Evolutionary conservation across 352 stramenopile genomes (phyloP), one percentile per base, ranked within the genome.

Genomic region (Globisporangium barbulae): DNA sequence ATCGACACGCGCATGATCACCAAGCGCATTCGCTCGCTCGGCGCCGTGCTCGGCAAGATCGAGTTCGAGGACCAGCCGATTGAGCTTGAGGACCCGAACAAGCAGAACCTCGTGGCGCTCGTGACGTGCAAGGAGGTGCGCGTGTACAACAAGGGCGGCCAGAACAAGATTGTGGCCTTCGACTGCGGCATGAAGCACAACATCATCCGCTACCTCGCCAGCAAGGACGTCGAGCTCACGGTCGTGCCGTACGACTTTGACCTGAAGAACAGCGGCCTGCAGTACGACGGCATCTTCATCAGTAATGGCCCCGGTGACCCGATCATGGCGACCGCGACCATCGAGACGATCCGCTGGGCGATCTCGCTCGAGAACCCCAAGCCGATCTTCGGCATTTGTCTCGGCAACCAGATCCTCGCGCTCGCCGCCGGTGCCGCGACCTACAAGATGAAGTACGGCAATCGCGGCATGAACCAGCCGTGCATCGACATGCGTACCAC

Each of bases 131-230:
- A 98, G 75, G 79, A 93, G 31, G 69, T 93, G 35, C 79, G 83
- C 12, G 88, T 95, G 33, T 99, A 97, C 74, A 96, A 96, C 66
- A 94, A 97, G 68, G 96, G 93, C 35, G 98, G 98, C 66, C 73
- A 81, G 31, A 72, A 96, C 52, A 98, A 98, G 71, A 96, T 99
- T 52, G 73, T 99, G 52, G 97, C 96, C 7, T 89, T 98, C 47
- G 97, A 99, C 73, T 99, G 96, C 74, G 97, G 97, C 63, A 99
- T 99, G 76, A 99, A 99, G 80, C 98, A 97, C 85, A 99, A 99
- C 78, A 99, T 99, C 72, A 98, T 99, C 67, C 94, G 97, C 28
- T 93, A 97, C 70, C 84, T 99, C 17, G 88, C 98, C 33, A 85
- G 96, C 42, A 88, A 89, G 30, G 87, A 85, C 30, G 89, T 85